A percentile compares a stretch with the other conserved stretches of the same genome.
Conservation (phyloP, 805 yeast genomes). For the Torulaspora gathmanii region DNA sequence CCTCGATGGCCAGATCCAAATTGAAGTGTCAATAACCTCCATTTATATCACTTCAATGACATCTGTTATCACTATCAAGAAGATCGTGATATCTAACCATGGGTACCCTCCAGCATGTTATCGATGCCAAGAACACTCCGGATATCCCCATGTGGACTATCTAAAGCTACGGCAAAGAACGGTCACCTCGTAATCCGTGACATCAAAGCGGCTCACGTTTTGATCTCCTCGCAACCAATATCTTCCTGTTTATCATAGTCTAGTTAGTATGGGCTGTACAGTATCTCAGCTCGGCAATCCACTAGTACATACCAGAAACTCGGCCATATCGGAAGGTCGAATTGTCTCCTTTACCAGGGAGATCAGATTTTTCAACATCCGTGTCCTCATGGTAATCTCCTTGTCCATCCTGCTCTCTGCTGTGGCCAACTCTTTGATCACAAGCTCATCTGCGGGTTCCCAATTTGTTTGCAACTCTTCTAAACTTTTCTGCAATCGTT, state of each 20-base stretch:
- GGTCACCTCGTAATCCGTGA: background rate
- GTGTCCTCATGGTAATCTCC: conserved; percentile 18
- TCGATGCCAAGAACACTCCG: background rate
- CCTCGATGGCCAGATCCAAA: no score
- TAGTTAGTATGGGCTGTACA: background rate
- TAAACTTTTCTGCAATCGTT: conserved; percentile 9
- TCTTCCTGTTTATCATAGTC: conserved; percentile 17
- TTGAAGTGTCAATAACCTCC: background rate
- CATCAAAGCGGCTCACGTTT: background rate
- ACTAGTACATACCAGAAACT: conserved; percentile 23
- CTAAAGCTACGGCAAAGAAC: conserved; percentile 1
- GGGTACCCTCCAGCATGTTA: background rate
- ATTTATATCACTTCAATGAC: background rate
- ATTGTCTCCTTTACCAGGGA: conserved; percentile 28
- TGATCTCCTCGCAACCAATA: conserved; percentile 23
- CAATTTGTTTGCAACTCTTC: conserved; percentile 11
- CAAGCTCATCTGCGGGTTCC: conserved; percentile 16
- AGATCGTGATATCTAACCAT: background rate
- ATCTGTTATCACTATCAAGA: background rate
- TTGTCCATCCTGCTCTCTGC: conserved; percentile 14
- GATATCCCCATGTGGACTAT: conserved; percentile 5
- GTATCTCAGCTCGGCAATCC: background rate
- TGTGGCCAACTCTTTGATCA: conserved; percentile 12
- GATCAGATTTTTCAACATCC: conserved; percentile 18
- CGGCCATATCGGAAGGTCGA: conserved; percentile 24